These are phyloP conservation scores for Acorus gramineus DNA, from an alignment of 106 monocot species.

Conservation along the genomic window DNA sequence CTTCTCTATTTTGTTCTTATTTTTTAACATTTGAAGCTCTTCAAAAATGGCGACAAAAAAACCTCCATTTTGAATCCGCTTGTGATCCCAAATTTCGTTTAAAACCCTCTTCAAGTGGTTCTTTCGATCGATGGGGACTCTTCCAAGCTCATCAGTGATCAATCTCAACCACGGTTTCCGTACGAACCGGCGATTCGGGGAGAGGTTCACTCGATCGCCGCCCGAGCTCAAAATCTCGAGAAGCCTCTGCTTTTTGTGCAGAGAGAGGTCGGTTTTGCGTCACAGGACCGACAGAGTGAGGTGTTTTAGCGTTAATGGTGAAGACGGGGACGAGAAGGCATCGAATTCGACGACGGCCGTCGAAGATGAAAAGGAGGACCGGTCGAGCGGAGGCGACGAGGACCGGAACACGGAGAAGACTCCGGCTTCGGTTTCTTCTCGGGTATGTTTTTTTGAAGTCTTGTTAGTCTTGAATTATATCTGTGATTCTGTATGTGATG, in stretches of 20 bases:
- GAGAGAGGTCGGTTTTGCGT: conserved; percentile 4
- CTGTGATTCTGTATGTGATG: not conserved
- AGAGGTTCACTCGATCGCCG: conserved; percentile 1
- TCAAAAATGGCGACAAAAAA: too few species aligned
- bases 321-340: conserved; percentile 17
- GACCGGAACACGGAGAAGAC: conserved; percentile 18
- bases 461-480: not conserved
- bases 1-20: too few species aligned
- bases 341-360: conserved; percentile 7
- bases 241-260: conserved; percentile 12
- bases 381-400: conserved; percentile 11
- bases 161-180: conserved; percentile 24
- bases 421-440: conserved; percentile 25
- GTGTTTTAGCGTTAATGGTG: conserved; percentile 23
- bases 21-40: too few species aligned
- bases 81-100: too few species aligned
- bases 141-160: conserved; percentile 33
- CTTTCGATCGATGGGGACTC: conserved; percentile 27
- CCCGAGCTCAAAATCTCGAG: not conserved
- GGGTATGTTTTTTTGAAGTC: conserved; percentile 13
- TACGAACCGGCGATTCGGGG: not conserved
- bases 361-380: conserved; percentile 24
- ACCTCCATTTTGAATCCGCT: too few species aligned
- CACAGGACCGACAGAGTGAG: conserved; percentile 12
- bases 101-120: too few species aligned